Conservation (phyloP, 768 basidiomycete genomes). For the Xanthoconium purpureum region DNA sequence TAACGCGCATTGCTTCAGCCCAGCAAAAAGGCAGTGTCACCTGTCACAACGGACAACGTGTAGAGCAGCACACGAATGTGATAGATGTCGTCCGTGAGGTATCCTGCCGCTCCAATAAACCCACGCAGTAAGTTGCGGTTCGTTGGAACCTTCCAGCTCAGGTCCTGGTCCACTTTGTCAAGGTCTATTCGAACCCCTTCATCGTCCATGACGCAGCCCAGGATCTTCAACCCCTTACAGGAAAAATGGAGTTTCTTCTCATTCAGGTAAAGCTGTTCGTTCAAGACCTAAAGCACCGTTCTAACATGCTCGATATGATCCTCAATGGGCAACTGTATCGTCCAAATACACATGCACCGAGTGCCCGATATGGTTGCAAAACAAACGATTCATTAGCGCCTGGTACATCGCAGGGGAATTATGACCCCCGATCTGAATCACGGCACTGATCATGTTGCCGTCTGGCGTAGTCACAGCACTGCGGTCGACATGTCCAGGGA, state of each 20-base stretch:
- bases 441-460: neutral
- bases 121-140: neutral
- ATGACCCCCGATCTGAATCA: neutral
- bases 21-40: neutral
- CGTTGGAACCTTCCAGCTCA: conserved; percentile 8
- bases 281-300: neutral
- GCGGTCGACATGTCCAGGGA: neutral
- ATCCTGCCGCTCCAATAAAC: neutral
- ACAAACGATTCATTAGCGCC: neutral
- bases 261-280: neutral
- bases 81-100: conserved; percentile 1
- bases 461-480: neutral
- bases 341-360: too few relatives aligned
- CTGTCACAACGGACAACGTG: too few relatives aligned
- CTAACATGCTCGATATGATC: neutral
- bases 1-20: neutral
- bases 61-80: too few relatives aligned
- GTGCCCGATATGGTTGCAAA: neutral
- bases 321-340: too few relatives aligned
- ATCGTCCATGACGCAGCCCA: conserved; percentile 12
- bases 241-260: neutral
- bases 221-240: neutral
- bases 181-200: conserved; percentile 44
- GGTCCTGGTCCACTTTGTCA: conserved; percentile 37
- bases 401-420: neutral